Evolutionary conservation across 2,329 filamentous ascomycete genomes (phyloP).

Genomic region (Sarocladium kiliense): DNA sequence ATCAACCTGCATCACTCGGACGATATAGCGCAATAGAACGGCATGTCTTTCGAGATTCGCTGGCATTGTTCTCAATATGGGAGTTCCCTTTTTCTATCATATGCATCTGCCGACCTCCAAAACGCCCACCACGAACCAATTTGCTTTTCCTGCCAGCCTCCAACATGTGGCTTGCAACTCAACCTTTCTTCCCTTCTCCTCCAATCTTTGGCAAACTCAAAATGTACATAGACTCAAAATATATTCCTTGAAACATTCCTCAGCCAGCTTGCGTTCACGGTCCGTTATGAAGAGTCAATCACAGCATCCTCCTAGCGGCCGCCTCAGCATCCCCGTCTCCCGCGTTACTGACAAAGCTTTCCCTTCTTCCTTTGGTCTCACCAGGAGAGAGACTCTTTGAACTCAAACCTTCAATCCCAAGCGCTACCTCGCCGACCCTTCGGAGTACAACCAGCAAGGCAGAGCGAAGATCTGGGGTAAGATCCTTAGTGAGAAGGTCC

Average conservation of each 20-base stretch:
- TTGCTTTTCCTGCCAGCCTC: conserved; percentile 7
- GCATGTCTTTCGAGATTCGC: no score
- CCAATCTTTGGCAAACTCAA: conserved; percentile 11
- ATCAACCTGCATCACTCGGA: no score
- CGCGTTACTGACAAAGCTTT: conserved; percentile 33
- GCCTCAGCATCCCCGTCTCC: conserved; percentile 26
- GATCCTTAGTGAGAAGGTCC: conserved; percentile 75
- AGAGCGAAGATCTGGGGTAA: conserved; percentile 71
- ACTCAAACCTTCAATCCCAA: conserved; percentile 51
- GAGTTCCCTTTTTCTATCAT: not conserved
- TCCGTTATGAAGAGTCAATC: conserved; percentile 7
- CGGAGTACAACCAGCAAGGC: conserved; percentile 74
- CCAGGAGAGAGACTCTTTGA: conserved; percentile 16
- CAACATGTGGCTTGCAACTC: no score
- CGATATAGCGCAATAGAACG: no score
- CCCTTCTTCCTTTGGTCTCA: conserved; percentile 23
- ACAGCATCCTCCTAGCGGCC: conserved; percentile 30
- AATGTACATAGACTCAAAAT: conserved; percentile 3
- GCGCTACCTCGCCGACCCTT: conserved; percentile 73
- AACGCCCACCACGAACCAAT: conserved; percentile 8
- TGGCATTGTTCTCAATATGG: not conserved
- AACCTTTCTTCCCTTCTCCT: conserved; percentile 8
- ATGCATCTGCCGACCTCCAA: not conserved
- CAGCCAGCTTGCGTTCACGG: not conserved
- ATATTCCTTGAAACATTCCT: not conserved